Base-by-base conservation (phyloP, 2,329 filamentous ascomycete genomes). In the Botrytis hyacinthi region DNA sequence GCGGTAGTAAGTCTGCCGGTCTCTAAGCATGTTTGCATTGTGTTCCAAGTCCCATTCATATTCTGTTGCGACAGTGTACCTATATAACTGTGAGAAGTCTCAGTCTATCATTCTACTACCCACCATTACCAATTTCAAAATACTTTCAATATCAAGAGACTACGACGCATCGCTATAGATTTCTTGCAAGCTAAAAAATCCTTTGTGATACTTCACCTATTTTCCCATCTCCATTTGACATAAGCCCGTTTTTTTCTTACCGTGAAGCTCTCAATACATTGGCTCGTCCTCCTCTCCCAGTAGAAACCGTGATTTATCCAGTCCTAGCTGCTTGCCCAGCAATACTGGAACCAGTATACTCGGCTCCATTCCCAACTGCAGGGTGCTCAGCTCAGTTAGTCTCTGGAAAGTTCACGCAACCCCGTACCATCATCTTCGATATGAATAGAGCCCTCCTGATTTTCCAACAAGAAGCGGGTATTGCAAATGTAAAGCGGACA, bases 351-450 rank as follows among this genome's bases (percentile, higher is more conserved):
- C 69, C 75, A 40, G 73, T 67, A 7, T 79, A 80, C 61, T 61
- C 74, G 26, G 59, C 77, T 37, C 80, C 80, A 1, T 65, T 76
- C 0, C 63, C 77, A 7, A 73, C 77, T 1, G 71, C 73, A 70
- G 80, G 81, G 10, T 82, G 79, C 76, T 75, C 75, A 37, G 71
- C 78, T 2, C 78, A 79, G 44, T 72, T 82, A 4, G 74, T 82
- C 22, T 78, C 76, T 4, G 74, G 73, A 8, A 75, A 73, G 1
- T 66, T 82, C 46, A 75, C n/a, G 8, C 75, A 37, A 5, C 80
- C 81, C 3, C 74, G 81, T 57, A 72, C 78, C 10, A 79, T 82
- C 18, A 46, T 81, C 4, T 81, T 82, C 59, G 80, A 83, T 76
- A 73, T 63, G 2, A 73, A 62, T 37, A 80, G 81, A 1, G 78